phyloP scores from a whole-genome alignment of 2,329 filamentous ascomycete genomes.

The Intubia oerlemansii region DNA sequence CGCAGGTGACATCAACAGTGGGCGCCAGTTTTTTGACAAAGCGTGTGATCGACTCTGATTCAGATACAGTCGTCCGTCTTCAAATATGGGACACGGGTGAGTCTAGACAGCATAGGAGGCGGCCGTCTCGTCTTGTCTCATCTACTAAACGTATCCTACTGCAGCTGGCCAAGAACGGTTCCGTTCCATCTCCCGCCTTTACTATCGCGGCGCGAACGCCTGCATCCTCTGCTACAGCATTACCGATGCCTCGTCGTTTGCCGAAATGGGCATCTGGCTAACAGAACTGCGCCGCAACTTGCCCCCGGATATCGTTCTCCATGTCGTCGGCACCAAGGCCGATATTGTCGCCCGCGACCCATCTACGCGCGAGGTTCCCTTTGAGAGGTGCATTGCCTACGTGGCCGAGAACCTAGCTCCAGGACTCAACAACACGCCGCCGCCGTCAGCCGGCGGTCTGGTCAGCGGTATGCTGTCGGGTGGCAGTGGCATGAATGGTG shows the following conservation, averaged over 20 bases:
- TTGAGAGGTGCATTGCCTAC: constrained; percentile 89
- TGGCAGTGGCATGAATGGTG: no score
- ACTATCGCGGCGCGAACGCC: constrained; percentile 89
- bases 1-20: constrained; percentile 47
- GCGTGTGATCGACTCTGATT: constrained; percentile 62
- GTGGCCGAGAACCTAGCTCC: constrained; percentile 81
- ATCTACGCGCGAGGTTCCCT: constrained; percentile 59
- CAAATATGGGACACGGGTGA: constrained; percentile 87
- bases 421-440: constrained; percentile 42
- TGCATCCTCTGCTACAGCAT: constrained; percentile 92
- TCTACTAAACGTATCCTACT: background rate
- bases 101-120: no score
- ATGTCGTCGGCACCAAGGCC: constrained; percentile 87
- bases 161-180: constrained; percentile 81
- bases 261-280: constrained; percentile 85
- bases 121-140: background rate
- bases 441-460: constrained; percentile 28
- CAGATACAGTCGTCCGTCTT: constrained; percentile 68
- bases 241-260: constrained; percentile 65
- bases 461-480: constrained; percentile 2
- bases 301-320: constrained; percentile 58
- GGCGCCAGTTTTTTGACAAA: constrained; percentile 66
- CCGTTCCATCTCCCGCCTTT: constrained; percentile 79
- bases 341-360: constrained; percentile 81
- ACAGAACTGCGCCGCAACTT: constrained; percentile 65